A percentile compares a stretch with the other conserved stretches of the same genome.
phyloP scores from a whole-genome alignment of 2,329 filamentous ascomycete genomes.

The Fusarium nurragi region DNA sequence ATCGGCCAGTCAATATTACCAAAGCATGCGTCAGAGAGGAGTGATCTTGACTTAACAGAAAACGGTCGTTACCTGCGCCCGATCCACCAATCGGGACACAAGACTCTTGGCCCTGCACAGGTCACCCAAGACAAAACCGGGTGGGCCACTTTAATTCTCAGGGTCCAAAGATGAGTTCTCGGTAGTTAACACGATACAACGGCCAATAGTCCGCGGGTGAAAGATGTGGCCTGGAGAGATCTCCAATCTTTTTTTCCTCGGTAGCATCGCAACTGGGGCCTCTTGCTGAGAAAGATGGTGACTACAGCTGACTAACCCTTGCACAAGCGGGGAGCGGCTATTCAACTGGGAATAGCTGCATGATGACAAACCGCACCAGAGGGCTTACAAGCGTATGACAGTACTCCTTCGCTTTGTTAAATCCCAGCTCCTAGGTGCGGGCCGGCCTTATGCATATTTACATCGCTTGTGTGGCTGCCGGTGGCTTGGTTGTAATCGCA shows the following conservation, averaged over 20 bases:
- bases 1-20: not conserved
- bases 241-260: not conserved
- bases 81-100: not conserved
- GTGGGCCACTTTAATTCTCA: not conserved
- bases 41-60: too few species aligned
- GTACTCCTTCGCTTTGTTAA: not conserved
- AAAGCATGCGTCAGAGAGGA: conserved; percentile 1
- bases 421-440: not conserved
- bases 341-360: conserved; percentile 7
- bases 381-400: conserved; percentile 23
- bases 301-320: conserved; percentile 27
- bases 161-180: not conserved
- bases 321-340: not conserved
- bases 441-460: conserved; percentile 12
- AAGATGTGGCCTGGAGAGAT: not conserved
- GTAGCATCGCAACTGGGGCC: not conserved
- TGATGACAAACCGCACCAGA: conserved; percentile 25
- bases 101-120: not conserved
- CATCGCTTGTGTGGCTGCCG: not conserved
- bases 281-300: conserved; percentile 27
- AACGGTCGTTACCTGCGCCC: not conserved
- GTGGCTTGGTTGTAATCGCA: not conserved
- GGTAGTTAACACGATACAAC: not conserved
- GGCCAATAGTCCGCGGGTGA: not conserved
- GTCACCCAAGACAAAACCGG: not conserved